Base-by-base conservation (phyloP, 805 yeast species). In the Candida endomychidarum region DNA sequence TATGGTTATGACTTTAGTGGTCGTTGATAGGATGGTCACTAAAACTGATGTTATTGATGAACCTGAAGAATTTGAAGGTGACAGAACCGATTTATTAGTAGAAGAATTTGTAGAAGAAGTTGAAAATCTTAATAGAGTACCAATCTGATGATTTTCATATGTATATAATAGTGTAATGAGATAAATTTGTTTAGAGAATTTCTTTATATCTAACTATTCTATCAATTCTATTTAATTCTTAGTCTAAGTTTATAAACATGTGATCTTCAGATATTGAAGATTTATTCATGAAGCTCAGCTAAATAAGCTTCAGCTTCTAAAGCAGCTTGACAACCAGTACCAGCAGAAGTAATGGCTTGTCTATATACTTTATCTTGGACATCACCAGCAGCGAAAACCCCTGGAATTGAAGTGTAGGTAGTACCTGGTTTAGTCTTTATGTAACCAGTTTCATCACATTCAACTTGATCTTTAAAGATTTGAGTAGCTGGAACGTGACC, bases 301-400 rank as follows among this genome's bases (percentile, higher is more conserved):
- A 90, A 62, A 64, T 75, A 85, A 63, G 80, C 83, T 72, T 90
- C 97, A 58, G 91, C 87, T 57, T 93, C 98, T 47, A 93, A 77
- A 45, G 96, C 99, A 56, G 99, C 99, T 97, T 90, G 91, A 77
- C 99, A 93, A 49, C 99, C 99, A 48, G 96, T 78, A 60, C 99
- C 99, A n/a, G 99, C 99, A 63, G 97, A 89, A 29, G 99, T 93
- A 60, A 93, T 88, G 43, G 99, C 99, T 74, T 93, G 99, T 81
- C 99, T 87, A 70, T 91, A 93, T 63, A 78, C 80, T 66, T 87
- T 83, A 70, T 93, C 99, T 70, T 93, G 99, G 42, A 93, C 99
- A 61, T 93, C 99, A 70, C 99, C 99, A 45, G 99, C 99, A 45
- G 99, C 99, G 54, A 85, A 93, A 47, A 93, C 86, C 62, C 97